Evolutionary conservation across 73 alveolate genomes (phyloP), one percentile per base, ranked within the genome.

Genomic region (Paramecium octaurelia): DNA sequence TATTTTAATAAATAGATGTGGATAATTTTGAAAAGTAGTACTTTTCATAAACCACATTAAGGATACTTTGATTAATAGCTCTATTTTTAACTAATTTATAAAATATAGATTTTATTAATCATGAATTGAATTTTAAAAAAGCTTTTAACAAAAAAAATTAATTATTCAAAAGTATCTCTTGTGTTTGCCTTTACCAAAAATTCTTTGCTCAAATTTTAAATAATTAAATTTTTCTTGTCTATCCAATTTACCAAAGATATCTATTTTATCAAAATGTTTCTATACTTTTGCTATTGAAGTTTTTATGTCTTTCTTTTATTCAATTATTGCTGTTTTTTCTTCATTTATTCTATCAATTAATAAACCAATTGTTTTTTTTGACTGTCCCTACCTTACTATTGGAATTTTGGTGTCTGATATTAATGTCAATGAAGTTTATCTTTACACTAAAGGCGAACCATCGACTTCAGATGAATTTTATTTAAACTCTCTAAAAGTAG

Each of bases 161-260:
- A 54, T 54, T 54, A 54, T 54, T 64, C 84, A 64, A 64, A 64
- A 64, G 46, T 64, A 64, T 64, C 46, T 64, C 46, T 34, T 64
- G 11, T 64, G 84, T 34, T 64, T 64, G 1, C 84, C 84, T 64
- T 34, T 64, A 0, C 84, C 84, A 34, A 64, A 64, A 31, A 64
- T 64, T 64, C 84, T 64, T 34, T 64, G 31, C 4, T 64, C 84
- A 27, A 64, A 64, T 64, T 24, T 64, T 64, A 64, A 34, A 64
- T 64, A 64, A 34, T 64, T 64, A 64, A 64, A 64, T 64, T 64
- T 64, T 34, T 64, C 84, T n/a, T 64, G 46, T 64, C 84, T 24
- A 64, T 64, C 84, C n/a, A 64, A 64, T 64, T 64, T 64, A 31
- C 84, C n/a, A 64, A 64, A 64, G 11, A 64, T 31, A 64, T 64